Conservation (phyloP, 192 early-diverging fungal species). For the Pilaira anomala region DNA sequence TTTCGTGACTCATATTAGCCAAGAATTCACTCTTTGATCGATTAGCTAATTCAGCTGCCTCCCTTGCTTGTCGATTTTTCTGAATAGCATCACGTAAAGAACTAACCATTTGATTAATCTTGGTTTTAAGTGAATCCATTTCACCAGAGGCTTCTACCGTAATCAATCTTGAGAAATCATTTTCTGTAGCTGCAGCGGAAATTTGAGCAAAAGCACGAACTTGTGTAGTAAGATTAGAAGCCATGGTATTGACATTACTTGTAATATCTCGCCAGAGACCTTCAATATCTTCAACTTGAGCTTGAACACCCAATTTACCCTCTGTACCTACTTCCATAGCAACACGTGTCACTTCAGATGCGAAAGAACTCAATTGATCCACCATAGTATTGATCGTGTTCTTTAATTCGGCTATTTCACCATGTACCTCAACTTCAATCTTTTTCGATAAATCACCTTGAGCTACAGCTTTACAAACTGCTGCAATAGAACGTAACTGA, state of each 20-base stretch:
- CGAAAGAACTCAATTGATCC: slow-evolving; percentile 57
- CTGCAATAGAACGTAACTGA: slow-evolving; percentile 68
- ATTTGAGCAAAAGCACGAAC: slow-evolving; percentile 83
- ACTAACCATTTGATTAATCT: slow-evolving; percentile 86
- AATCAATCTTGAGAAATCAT: slow-evolving; percentile 73
- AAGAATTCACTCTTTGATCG: slow-evolving; percentile 75
- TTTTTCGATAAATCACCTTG: slow-evolving; percentile 63
- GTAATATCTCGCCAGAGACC: slow-evolving; percentile 68
- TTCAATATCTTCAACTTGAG: slow-evolving; percentile 48
- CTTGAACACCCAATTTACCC: slow-evolving; percentile 53
- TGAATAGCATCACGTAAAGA: slow-evolving; percentile 73
- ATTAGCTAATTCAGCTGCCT: slow-evolving; percentile 79
- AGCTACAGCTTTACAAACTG: slow-evolving; percentile 62
- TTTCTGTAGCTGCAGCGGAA: slow-evolving; percentile 65
- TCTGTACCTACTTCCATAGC: slow-evolving; percentile 53
- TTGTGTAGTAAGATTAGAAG: slow-evolving; percentile 71
- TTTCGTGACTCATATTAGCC: slow-evolving; percentile 66
- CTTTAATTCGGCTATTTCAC: slow-evolving; percentile 70
- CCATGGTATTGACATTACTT: slow-evolving; percentile 70
- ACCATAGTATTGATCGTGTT: slow-evolving; percentile 73
- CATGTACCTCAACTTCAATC: slow-evolving; percentile 59
- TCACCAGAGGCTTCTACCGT: slow-evolving; percentile 79
- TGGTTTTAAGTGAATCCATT: slow-evolving; percentile 78
- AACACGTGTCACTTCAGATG: slow-evolving; percentile 57
- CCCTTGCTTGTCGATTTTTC: slow-evolving; percentile 75